phyloP scores from a whole-genome alignment of 179 eudicot genomes.

The Silene noctiflora region DNA sequence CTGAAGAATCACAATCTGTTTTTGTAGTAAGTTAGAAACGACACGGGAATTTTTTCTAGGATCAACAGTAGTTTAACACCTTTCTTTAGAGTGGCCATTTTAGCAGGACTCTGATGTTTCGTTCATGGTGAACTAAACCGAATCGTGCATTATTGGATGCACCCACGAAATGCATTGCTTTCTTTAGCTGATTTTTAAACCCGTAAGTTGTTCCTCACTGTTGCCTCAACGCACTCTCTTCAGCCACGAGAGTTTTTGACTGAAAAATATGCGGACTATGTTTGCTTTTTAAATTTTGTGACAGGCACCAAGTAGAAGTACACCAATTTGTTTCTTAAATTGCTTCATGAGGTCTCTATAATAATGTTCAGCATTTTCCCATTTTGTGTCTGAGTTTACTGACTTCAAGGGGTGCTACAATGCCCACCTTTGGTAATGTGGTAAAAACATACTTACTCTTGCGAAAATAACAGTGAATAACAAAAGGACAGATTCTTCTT shows the following conservation, averaged over 20 bases:
- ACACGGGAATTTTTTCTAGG: background rate
- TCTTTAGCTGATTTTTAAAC: background rate
- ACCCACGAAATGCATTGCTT: background rate
- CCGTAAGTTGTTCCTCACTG: background rate
- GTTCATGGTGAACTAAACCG: background rate
- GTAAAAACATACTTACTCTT: background rate
- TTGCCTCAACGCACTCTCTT: background rate
- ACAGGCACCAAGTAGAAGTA: background rate
- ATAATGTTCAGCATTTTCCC: slow-evolving; percentile 8
- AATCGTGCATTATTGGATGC: background rate
- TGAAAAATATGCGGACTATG: too few species aligned
- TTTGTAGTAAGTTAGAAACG: background rate
- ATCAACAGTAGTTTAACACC: background rate
- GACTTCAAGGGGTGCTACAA: background rate
- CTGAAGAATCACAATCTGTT: background rate
- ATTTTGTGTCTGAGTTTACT: background rate
- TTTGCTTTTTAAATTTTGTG: too few species aligned
- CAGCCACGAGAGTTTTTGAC: background rate
- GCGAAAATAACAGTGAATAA: background rate
- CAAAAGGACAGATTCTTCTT: background rate
- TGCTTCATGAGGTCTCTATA: background rate
- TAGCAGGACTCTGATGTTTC: background rate
- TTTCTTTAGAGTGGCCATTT: background rate
- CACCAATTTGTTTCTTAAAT: background rate
- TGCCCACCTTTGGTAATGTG: background rate